Evolutionary conservation across 805 yeast genomes (phyloP), one percentile per base, ranked within the genome.

Genomic region (Zygotorulaspora florentina): DNA sequence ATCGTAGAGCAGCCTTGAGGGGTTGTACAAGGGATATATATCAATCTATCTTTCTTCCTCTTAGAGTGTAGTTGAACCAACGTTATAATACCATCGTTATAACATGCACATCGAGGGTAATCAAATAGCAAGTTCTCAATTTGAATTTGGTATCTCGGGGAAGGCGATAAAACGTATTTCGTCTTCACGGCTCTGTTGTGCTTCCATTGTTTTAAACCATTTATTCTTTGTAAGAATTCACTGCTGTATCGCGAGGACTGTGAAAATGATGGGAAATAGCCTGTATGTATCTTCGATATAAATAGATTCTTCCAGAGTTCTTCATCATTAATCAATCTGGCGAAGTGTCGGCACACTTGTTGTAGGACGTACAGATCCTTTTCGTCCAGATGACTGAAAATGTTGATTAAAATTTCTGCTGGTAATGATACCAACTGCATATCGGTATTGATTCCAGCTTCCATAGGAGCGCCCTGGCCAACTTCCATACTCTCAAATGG

Each of bases 221-320:
- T 53, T 27, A 55, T 53, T 35, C 74, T 53, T 30, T 56, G 56
- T 23, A 64, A 51, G 34, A 63, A 57, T 52, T 71, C 76, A 0
- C 57, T 57, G 42, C 68, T 66, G 47, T 56, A 71, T 42, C 59
- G 61, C 11, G 37, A 34, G 0, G 72, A 64, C n/a, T 58, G 54
- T 2, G 73, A 59, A 27, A 63, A 54, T 0, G 74, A 68, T 20
- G 74, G 72, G 55, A 71, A 71, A 18, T 50, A 43, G 16, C 55
- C 51, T 0, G 67, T 58, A 11, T 58, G 48, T 37, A 60, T 61
- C 16, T 55, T 59, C 20, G 65, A 53, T 10, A 57, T 48, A 45
- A 71, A 68, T 30, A 70, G 53, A 43, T 62, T 64, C 50, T 69
- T 70, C 76, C 75, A 71, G 8, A 71, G 52, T 47, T 71, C 76